Conservation (phyloP, 164 flowering plant species). For the Aristolochia fimbriata region DNA sequence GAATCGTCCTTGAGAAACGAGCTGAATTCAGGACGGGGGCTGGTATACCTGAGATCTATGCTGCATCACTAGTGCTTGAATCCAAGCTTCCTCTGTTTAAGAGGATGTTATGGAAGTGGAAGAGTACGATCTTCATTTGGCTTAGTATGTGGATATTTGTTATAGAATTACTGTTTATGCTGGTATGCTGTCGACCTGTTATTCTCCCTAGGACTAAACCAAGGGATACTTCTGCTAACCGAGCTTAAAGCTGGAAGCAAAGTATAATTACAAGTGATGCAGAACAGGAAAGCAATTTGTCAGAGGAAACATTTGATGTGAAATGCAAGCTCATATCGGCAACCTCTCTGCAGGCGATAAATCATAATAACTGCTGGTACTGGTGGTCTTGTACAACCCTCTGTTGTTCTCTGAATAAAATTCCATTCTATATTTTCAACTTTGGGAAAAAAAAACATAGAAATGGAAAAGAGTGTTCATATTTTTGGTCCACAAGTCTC, state of each 20-base stretch:
- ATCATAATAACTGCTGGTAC: too few species aligned
- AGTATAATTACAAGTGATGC: too few species aligned
- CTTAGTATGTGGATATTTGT: slow-evolving; percentile 32
- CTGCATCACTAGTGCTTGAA: slow-evolving; percentile 47
- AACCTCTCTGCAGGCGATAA: too few species aligned
- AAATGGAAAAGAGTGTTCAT: too few species aligned
- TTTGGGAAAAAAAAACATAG: too few species aligned
- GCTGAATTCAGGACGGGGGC: slow-evolving; percentile 64
- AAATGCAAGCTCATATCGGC: too few species aligned
- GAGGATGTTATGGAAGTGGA: slow-evolving; percentile 78
- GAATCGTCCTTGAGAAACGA: slow-evolving; percentile 58
- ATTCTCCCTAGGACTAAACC: slow-evolving; percentile 43
- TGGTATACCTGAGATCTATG: slow-evolving; percentile 79
- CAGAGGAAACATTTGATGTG: too few species aligned
- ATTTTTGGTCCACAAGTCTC: too few species aligned
- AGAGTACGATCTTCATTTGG: slow-evolving; percentile 59
- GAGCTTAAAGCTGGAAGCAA: too few species aligned
- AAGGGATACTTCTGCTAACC: slow-evolving; percentile 18
- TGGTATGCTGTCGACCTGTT: slow-evolving; percentile 59
- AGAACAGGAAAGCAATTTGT: not conserved
- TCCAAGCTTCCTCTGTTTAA: slow-evolving; percentile 63
- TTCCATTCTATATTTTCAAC: too few species aligned
- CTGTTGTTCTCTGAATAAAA: too few species aligned
- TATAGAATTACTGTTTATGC: slow-evolving; percentile 38
- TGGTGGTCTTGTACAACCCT: too few species aligned